These are phyloP conservation scores for Mortierella hygrophila DNA, from an alignment of 192 early-diverging fungal species.

Conservation along the genomic window DNA sequence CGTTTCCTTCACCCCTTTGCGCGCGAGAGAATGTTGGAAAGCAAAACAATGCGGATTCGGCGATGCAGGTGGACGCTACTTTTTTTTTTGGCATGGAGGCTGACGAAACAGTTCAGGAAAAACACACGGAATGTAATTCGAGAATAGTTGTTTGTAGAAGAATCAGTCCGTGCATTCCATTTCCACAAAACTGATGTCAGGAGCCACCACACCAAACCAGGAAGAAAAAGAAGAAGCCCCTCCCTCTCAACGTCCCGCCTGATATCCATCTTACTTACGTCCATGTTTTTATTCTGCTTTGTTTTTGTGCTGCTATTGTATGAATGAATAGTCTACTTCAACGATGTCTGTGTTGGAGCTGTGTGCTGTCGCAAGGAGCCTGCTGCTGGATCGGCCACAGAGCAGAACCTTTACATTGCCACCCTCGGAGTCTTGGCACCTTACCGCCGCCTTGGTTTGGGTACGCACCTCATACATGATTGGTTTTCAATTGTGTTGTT, in stretches of 20 bases:
- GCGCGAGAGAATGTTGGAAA: background rate
- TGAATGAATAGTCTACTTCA: constrained; percentile 69
- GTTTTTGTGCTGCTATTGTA: constrained; percentile 1
- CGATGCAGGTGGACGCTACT: too few relatives aligned
- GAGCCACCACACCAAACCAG: too few relatives aligned
- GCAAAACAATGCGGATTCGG: too few relatives aligned
- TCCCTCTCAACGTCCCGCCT: too few relatives aligned
- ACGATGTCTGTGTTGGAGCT: constrained; percentile 81
- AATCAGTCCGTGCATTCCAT: too few relatives aligned
- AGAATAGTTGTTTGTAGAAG: too few relatives aligned
- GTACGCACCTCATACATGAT: constrained; percentile 49
- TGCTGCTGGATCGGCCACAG: constrained; percentile 50
- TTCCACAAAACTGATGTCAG: too few relatives aligned
- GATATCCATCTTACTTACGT: background rate
- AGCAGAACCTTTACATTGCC: constrained; percentile 77
- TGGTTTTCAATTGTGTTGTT: background rate
- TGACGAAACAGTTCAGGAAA: too few relatives aligned
- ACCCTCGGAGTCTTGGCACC: constrained; percentile 92
- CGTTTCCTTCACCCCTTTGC: background rate
- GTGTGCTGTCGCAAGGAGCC: constrained; percentile 86
- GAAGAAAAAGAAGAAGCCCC: too few relatives aligned
- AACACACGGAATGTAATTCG: too few relatives aligned
- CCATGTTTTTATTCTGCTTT: background rate
- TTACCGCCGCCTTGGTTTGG: constrained; percentile 84
- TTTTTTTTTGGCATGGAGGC: too few relatives aligned